Percentiles rank a stretch among this genome's conserved stretches.
Conservation (phyloP, 352 stramenopile species). For the Globisporangium splendens region DNA sequence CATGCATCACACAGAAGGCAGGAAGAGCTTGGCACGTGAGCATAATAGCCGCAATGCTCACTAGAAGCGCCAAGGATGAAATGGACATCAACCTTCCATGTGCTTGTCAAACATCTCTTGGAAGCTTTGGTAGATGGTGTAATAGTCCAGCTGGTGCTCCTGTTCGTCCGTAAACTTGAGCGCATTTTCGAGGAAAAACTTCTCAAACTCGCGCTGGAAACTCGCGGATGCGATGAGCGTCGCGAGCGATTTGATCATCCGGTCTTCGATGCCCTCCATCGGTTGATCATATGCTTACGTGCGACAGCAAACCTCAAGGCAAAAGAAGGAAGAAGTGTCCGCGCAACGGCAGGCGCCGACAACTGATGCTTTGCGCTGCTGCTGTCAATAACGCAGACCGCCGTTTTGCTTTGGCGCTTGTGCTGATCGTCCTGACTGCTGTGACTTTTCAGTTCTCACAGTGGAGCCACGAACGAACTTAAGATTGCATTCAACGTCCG, state of each 20-base stretch:
- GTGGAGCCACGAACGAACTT: too few relatives aligned
- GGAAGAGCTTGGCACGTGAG: too few relatives aligned
- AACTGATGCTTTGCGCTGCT: too few relatives aligned
- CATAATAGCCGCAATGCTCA: too few relatives aligned
- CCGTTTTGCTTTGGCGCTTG: too few relatives aligned
- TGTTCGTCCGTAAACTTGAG: constrained; percentile 57
- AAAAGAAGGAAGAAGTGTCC: too few relatives aligned
- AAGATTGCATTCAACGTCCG: constrained; percentile 1
- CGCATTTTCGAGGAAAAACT: constrained; percentile 73
- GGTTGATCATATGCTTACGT: too few relatives aligned
- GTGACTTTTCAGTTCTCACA: too few relatives aligned
- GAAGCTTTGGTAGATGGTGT: constrained; percentile 67
- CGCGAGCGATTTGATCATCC: constrained; percentile 47
- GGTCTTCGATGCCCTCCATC: constrained; percentile 48
- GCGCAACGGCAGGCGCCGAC: too few relatives aligned
- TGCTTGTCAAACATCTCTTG: constrained; percentile 70
- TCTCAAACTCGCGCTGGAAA: constrained; percentile 70
- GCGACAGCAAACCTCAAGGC: too few relatives aligned
- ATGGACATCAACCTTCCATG: constrained; percentile 39
- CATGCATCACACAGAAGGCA: background rate
- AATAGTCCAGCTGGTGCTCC: constrained; percentile 72
- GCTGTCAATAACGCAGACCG: too few relatives aligned
- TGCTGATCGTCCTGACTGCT: too few relatives aligned
- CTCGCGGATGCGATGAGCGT: constrained; percentile 54
- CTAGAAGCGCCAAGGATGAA: background rate